Evolutionary conservation across 2,329 filamentous ascomycete species (phyloP).

Genomic region (Trichoderma brevicompactum): DNA sequence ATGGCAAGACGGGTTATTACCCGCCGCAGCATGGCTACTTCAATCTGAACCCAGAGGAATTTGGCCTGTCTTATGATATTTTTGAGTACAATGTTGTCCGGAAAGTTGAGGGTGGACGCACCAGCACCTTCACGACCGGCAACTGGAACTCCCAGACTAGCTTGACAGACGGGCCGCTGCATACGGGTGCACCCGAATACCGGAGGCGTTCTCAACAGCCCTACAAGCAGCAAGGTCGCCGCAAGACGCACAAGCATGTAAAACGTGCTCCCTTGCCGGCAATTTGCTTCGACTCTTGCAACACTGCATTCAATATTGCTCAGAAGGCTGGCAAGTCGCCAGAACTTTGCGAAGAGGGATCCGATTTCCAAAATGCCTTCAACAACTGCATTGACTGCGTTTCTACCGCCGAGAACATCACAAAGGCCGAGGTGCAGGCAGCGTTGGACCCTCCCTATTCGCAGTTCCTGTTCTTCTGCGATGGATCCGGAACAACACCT

Average conservation of each 20-base stretch:
- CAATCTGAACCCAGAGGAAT: conserved; percentile 63
- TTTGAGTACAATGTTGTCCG: conserved; percentile 54
- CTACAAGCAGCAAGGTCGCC: conserved; percentile 29
- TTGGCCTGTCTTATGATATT: conserved; percentile 66
- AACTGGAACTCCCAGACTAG: conserved; percentile 59
- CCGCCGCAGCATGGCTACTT: conserved; percentile 61
- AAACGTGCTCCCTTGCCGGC: conserved; percentile 52
- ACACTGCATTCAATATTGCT: conserved; percentile 53
- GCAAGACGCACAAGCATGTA: conserved; percentile 36
- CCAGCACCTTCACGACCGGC: conserved; percentile 56
- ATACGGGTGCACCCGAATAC: conserved; percentile 30
- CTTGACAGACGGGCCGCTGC: conserved; percentile 43
- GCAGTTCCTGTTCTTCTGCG: conserved; percentile 55
- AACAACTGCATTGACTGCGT: conserved; percentile 51
- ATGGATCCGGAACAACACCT: conserved; percentile 34
- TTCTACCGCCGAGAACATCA: conserved; percentile 31
- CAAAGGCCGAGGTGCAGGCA: conserved; percentile 38
- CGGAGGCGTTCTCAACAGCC: background rate
- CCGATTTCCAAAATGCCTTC: conserved; percentile 48
- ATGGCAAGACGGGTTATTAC: conserved; percentile 55
- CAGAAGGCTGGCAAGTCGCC: conserved; percentile 52
- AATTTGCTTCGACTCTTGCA: conserved; percentile 59
- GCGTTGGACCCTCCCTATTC: conserved; percentile 47
- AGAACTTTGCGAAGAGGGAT: conserved; percentile 49
- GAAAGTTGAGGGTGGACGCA: conserved; percentile 42